These are phyloP conservation scores for Pichia sporocuriosa DNA, from an alignment of 805 yeast genomes.

Conservation along the genomic window DNA sequence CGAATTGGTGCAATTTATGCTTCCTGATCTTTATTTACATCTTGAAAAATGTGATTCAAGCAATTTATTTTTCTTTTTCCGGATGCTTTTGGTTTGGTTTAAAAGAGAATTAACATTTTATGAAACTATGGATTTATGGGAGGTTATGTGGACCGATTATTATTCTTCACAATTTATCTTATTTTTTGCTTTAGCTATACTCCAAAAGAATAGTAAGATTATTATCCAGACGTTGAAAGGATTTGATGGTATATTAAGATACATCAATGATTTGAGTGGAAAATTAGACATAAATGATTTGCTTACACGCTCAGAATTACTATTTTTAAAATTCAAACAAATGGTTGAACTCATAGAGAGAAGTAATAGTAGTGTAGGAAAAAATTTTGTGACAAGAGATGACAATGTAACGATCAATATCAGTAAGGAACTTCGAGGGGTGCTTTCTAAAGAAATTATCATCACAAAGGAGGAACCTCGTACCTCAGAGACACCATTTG, in stretches of 20 bases:
- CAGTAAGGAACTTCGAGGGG: slow-evolving; percentile 48
- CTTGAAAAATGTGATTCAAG: slow-evolving; percentile 82
- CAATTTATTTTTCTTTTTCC: slow-evolving; percentile 85
- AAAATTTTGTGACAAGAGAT: slow-evolving; percentile 4
- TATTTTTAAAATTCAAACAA: slow-evolving; percentile 73
- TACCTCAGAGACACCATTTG: slow-evolving; percentile 27
- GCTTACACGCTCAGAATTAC: slow-evolving; percentile 74
- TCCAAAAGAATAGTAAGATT: slow-evolving; percentile 77
- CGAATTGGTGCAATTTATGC: slow-evolving; percentile 82
- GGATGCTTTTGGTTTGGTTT: slow-evolving; percentile 93
- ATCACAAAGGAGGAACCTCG: slow-evolving; percentile 42
- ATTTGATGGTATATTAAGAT: slow-evolving; percentile 89
- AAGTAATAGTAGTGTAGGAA: slow-evolving; percentile 22
- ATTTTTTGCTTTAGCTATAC: slow-evolving; percentile 80
- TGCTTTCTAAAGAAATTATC: slow-evolving; percentile 56
- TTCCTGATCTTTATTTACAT: slow-evolving; percentile 78
- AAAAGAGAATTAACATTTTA: slow-evolving; percentile 84
- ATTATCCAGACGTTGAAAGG: slow-evolving; percentile 65
- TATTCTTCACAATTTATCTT: slow-evolving; percentile 83
- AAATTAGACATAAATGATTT: slow-evolving; percentile 68
- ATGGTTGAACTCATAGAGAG: slow-evolving; percentile 76
- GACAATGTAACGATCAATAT: slow-evolving; percentile 21
- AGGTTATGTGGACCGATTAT: slow-evolving; percentile 81
- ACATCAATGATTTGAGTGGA: slow-evolving; percentile 83
- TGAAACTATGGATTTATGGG: slow-evolving; percentile 83